A percentile compares a stretch with the other conserved stretches of the same genome.
Conservation (phyloP, 176 grass and related monocot species). For the Thinopyrum elongatum region DNA sequence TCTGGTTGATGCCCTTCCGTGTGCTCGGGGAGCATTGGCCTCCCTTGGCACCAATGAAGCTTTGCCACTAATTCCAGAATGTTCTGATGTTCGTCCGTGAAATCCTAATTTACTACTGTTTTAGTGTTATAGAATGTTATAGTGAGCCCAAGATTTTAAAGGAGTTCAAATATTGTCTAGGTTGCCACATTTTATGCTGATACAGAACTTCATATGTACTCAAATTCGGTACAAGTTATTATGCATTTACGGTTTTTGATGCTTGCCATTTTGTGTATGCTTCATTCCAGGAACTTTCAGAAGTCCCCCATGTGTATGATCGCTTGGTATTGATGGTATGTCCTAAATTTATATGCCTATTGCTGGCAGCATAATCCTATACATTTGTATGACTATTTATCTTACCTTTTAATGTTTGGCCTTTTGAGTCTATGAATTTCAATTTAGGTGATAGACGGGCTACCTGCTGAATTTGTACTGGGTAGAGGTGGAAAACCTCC, state of each 20-base stretch:
- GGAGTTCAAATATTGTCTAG: not conserved
- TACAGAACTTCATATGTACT: not conserved
- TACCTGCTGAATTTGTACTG: conserved; percentile 90
- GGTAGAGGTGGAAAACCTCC: conserved; percentile 68
- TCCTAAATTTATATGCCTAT: conserved; percentile 10
- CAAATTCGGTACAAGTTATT: not conserved
- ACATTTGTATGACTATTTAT: not conserved
- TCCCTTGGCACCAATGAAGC: no score
- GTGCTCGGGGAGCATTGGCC: no score
- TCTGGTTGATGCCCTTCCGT: not conserved
- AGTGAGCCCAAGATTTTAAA: not conserved
- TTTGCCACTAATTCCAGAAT: not conserved
- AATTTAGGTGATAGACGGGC: conserved; percentile 92
- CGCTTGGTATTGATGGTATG: conserved; percentile 90
- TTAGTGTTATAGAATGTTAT: not conserved
- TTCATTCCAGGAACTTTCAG: conserved; percentile 62
- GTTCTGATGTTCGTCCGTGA: not conserved
- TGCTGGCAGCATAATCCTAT: conserved; percentile 5
- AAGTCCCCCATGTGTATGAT: conserved; percentile 60
- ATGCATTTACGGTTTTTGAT: not conserved
- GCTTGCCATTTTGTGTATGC: not conserved
- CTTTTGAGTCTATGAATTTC: conserved; percentile 45
- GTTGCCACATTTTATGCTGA: not conserved
- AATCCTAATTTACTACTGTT: not conserved
- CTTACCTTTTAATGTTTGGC: not conserved